A percentile compares a stretch with the other conserved stretches of the same genome.
These are phyloP conservation scores for Fallopia convolvulus DNA, from an alignment of 148 eudicot species.

Conservation along the genomic window DNA sequence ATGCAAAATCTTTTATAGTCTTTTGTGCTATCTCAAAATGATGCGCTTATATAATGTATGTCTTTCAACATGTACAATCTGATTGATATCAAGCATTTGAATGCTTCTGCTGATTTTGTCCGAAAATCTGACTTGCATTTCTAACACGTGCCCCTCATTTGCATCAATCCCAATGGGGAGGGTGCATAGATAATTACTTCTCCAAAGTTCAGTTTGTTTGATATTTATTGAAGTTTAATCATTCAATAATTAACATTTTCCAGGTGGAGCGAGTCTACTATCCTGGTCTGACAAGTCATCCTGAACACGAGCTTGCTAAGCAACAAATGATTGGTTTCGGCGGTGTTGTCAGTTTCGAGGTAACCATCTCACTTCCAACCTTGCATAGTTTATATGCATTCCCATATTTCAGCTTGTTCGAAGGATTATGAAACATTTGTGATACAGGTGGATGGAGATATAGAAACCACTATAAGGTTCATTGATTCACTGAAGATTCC, in stretches of 20 bases:
- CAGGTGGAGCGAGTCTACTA: conserved; percentile 84
- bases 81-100: not conserved
- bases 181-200: not conserved
- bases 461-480: conserved; percentile 49
- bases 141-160: not conserved
- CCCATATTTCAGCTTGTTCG: not conserved
- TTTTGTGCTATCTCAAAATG: not conserved
- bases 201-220: not conserved
- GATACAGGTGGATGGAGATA: conserved; percentile 74
- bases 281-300: conserved; percentile 93
- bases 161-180: not conserved
- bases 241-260: not conserved
- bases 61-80: not conserved
- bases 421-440: not conserved
- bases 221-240: not conserved
- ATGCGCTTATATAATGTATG: not conserved
- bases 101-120: not conserved
- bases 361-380: conserved; percentile 20
- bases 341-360: conserved; percentile 98
- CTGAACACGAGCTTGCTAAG: conserved; percentile 78
- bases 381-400: not conserved
- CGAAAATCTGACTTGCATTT: not conserved
- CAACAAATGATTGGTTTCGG: conserved; percentile 91
- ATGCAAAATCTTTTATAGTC: not conserved
- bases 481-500: conserved; percentile 76